Conservation (phyloP, 2,329 filamentous ascomycete genomes). For the Nemania bipapillata region DNA sequence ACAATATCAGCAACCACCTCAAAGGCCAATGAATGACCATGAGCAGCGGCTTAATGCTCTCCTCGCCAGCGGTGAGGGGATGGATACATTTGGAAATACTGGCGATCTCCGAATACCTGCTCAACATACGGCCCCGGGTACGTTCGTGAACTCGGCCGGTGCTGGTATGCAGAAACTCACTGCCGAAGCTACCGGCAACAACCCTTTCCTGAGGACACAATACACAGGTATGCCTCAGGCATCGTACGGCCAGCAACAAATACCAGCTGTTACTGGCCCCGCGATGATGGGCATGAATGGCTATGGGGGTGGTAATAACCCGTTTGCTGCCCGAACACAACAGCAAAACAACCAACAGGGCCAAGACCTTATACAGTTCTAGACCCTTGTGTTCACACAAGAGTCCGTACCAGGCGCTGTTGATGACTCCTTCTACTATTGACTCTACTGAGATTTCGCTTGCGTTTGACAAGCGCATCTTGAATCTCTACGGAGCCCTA, state of each 20-base stretch:
- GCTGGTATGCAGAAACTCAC: constrained; percentile 77
- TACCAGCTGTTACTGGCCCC: constrained; percentile 67
- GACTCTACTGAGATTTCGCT: neutral
- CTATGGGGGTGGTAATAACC: constrained; percentile 60
- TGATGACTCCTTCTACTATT: neutral
- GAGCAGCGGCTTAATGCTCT: constrained; percentile 85
- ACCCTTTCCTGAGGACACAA: constrained; percentile 87
- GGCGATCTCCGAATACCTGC: constrained; percentile 94
- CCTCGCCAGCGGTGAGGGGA: constrained; percentile 85
- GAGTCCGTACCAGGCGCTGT: neutral
- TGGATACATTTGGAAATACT: constrained; percentile 98
- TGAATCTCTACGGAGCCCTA: neutral
- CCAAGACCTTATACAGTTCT: constrained; percentile 74
- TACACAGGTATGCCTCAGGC: constrained; percentile 79
- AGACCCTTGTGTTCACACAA: constrained; percentile 42
- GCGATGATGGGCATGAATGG: constrained; percentile 68
- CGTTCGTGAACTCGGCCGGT: constrained; percentile 95
- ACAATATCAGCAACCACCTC: constrained; percentile 53
- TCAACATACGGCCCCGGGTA: constrained; percentile 95
- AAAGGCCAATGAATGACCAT: constrained; percentile 69
- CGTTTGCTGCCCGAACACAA: constrained; percentile 67
- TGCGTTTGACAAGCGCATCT: neutral
- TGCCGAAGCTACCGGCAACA: constrained; percentile 79
- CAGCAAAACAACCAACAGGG: constrained; percentile 58
- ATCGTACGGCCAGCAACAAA: constrained; percentile 62